These are phyloP conservation scores for Penicillium sp. DNA, from an alignment of 2,329 filamentous ascomycete species.

Conservation along the genomic window DNA sequence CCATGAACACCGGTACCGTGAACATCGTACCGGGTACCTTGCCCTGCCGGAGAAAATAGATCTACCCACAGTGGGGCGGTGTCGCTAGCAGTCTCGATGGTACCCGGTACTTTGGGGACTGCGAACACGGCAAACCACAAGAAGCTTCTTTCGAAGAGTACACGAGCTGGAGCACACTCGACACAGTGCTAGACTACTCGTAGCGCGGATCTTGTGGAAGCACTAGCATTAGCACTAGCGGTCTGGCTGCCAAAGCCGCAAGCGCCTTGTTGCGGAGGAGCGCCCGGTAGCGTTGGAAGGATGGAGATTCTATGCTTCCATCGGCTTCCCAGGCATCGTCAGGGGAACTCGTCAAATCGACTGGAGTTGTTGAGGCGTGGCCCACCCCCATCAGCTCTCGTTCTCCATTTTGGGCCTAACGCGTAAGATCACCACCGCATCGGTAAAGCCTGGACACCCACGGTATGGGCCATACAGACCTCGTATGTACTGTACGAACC, in stretches of 20 bases:
- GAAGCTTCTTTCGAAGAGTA: not conserved
- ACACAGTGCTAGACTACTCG: no score
- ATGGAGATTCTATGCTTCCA: no score
- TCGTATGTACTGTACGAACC: not conserved
- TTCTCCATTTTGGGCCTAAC: not conserved
- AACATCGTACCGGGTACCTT: not conserved
- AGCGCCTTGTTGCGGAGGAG: no score
- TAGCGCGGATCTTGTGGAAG: no score
- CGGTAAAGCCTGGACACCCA: no score
- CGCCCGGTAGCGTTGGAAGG: no score
- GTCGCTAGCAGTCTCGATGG: constrained; percentile 9
- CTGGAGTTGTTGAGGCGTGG: constrained; percentile 2
- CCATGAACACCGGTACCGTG: no score
- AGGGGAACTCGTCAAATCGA: not conserved
- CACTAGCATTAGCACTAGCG: no score
- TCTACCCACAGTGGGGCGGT: constrained; percentile 2
- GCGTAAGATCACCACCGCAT: not conserved
- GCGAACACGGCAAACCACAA: not conserved
- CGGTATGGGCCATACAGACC: not conserved
- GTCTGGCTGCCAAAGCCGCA: no score
- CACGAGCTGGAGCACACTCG: no score
- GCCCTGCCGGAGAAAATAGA: not conserved
- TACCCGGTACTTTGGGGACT: constrained; percentile 23
- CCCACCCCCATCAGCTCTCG: not conserved
- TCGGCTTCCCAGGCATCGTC: no score